A percentile compares a stretch with the other conserved stretches of the same genome.
phyloP scores from a whole-genome alignment of 352 stramenopile species.

The Peronospora belbahrii region DNA sequence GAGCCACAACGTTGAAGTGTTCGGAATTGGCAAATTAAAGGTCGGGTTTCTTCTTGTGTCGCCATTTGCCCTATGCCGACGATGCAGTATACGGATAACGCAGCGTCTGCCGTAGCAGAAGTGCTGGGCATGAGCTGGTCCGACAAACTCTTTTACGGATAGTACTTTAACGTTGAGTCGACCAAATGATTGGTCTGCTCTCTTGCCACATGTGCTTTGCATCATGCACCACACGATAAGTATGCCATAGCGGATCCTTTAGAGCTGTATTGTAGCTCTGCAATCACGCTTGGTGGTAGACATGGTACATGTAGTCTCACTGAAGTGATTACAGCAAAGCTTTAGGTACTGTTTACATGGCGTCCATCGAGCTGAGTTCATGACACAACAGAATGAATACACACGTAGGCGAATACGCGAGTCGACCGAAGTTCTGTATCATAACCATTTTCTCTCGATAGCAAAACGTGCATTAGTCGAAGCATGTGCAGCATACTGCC shows the following conservation, averaged over 20 bases:
- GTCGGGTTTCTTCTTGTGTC: background rate
- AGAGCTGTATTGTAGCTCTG: background rate
- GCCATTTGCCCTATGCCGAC: slow-evolving; percentile 12
- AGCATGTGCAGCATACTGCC: too few species aligned
- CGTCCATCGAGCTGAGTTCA: too few species aligned
- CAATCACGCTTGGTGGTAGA: slow-evolving; percentile 8
- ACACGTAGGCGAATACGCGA: too few species aligned
- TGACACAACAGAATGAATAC: too few species aligned
- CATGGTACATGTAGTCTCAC: background rate
- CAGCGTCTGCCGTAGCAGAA: background rate
- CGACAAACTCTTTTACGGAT: background rate
- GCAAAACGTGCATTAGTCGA: too few species aligned
- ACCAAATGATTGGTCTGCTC: background rate
- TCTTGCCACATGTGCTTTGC: too few species aligned
- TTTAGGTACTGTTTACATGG: too few species aligned
- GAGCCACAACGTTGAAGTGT: slow-evolving; percentile 10
- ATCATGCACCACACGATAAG: slow-evolving; percentile 1
- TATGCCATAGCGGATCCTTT: slow-evolving; percentile 1
- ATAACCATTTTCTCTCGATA: too few species aligned
- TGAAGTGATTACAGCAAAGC: slow-evolving; percentile 15
- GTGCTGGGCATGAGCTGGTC: too few species aligned
- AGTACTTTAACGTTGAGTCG: slow-evolving; percentile 17
- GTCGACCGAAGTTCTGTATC: too few species aligned
- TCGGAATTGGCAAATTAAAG: slow-evolving; percentile 4
- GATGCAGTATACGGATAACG: slow-evolving; percentile 4